Evolutionary conservation across 345 rosid species (phyloP).

Genomic region (Abelmoschus esculentus): DNA sequence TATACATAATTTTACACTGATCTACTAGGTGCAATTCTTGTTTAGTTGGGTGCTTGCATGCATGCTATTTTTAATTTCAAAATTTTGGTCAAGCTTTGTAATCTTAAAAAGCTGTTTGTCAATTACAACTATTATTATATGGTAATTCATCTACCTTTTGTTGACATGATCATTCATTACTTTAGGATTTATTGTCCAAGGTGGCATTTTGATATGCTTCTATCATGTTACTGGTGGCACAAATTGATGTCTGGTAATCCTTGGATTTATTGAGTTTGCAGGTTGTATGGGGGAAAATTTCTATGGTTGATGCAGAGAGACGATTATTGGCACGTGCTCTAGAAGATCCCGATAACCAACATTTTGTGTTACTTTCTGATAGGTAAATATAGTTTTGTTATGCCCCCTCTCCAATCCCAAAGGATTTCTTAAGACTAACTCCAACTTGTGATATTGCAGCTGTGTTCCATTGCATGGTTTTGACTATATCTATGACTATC

Average conservation of each 20-base stretch:
- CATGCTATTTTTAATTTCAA: background rate
- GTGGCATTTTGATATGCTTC: background rate
- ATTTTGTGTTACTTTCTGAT: too few species aligned
- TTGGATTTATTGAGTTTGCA: constrained; percentile 14
- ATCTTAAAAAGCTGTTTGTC: background rate
- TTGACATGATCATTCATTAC: background rate
- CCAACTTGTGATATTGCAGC: too few species aligned
- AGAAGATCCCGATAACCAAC: too few species aligned
- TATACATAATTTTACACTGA: background rate
- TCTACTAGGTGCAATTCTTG: background rate
- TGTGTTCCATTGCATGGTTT: too few species aligned
- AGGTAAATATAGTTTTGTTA: too few species aligned
- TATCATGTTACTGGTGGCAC: background rate
- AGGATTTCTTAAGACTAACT: too few species aligned
- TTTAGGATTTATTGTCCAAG: background rate
- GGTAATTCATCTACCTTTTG: background rate
- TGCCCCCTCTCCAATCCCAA: too few species aligned
- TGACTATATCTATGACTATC: too few species aligned
- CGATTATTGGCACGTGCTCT: too few species aligned
- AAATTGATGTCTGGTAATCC: background rate
- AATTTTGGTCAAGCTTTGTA: background rate
- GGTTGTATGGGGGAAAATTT: constrained; percentile 69
- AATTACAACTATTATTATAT: background rate
- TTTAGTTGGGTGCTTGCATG: background rate
- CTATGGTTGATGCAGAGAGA: constrained; percentile 64